A percentile compares a stretch with the other conserved stretches of the same genome.
Evolutionary conservation across 2,329 filamentous ascomycete species (phyloP).

Genomic region (Zymoseptoria pseudotritici): DNA sequence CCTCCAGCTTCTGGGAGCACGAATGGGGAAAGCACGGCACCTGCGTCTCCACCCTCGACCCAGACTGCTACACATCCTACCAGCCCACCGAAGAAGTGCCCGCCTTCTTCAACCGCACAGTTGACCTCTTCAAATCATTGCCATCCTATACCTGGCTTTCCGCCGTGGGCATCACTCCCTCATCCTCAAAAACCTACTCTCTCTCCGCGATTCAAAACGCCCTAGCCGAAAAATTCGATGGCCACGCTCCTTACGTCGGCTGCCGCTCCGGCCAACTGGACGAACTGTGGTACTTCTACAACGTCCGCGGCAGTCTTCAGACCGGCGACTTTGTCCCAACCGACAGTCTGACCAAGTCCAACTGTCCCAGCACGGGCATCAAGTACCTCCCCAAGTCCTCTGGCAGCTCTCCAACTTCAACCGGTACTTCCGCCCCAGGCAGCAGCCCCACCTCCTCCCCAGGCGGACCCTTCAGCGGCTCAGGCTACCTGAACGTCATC

Average conservation of each 20-base stretch:
- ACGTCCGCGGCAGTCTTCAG: slow-evolving; percentile 52
- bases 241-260: slow-evolving; percentile 53
- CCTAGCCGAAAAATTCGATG: slow-evolving; percentile 46
- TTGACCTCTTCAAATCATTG: slow-evolving; percentile 58
- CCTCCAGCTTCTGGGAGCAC: slow-evolving; percentile 26
- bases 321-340: slow-evolving; percentile 54
- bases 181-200: slow-evolving; percentile 51
- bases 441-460: slow-evolving; percentile 29
- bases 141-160: slow-evolving; percentile 58
- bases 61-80: slow-evolving; percentile 55
- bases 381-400: slow-evolving; percentile 55
- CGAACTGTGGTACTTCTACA: slow-evolving; percentile 58
- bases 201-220: slow-evolving; percentile 52
- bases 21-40: slow-evolving; percentile 69
- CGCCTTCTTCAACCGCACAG: slow-evolving; percentile 61
- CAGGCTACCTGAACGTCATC: slow-evolving; percentile 53
- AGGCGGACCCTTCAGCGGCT: slow-evolving; percentile 46
- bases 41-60: slow-evolving; percentile 62
- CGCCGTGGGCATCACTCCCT: slow-evolving; percentile 54
- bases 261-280: slow-evolving; percentile 44
- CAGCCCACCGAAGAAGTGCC: slow-evolving; percentile 55
- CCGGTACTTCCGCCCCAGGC: slow-evolving; percentile 20
- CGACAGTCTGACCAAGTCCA: slow-evolving; percentile 48
- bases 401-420: slow-evolving; percentile 26
- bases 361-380: slow-evolving; percentile 56